Evolutionary conservation across 139 green algal genomes (phyloP).

Genomic region (Spirogloea muscicola): DNA sequence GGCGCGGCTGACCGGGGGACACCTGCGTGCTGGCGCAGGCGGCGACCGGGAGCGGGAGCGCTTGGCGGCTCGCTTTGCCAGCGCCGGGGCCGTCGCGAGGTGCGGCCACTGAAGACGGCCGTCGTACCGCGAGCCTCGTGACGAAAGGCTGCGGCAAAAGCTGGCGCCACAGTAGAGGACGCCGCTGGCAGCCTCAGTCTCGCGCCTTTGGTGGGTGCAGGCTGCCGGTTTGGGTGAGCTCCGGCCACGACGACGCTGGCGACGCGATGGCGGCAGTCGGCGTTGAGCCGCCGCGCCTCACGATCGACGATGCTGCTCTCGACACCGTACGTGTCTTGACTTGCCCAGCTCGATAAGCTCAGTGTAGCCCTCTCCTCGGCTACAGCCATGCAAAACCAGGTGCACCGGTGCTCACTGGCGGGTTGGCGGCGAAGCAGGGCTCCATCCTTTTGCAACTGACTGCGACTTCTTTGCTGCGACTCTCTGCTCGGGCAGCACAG

Average conservation of each 20-base stretch:
- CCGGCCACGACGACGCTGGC: conserved; percentile 20
- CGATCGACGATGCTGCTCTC: conserved; percentile 26
- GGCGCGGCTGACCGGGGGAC: no score
- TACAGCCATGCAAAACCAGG: no score
- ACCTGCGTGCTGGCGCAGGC: no score
- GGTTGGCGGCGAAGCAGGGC: neutral
- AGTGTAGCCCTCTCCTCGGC: no score
- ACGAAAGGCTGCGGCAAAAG: neutral
- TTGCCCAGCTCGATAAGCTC: neutral
- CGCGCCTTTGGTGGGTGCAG: neutral
- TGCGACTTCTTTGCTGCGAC: neutral
- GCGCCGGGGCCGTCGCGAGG: neutral
- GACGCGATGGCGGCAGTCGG: conserved; percentile 29
- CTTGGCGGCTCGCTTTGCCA: neutral
- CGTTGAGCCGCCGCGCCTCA: conserved; percentile 8
- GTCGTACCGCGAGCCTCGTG: neutral
- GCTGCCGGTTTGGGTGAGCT: conserved; percentile 40
- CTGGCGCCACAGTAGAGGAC: neutral
- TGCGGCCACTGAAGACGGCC: neutral
- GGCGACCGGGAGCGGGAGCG: neutral
- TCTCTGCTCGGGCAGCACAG: neutral
- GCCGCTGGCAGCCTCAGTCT: neutral
- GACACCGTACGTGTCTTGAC: conserved; percentile 20
- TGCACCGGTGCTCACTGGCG: no score
- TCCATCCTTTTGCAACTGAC: conserved; percentile 1